Conservation (phyloP, 1,284 basidiomycete genomes). For the Rhodotorula glutinis region DNA sequence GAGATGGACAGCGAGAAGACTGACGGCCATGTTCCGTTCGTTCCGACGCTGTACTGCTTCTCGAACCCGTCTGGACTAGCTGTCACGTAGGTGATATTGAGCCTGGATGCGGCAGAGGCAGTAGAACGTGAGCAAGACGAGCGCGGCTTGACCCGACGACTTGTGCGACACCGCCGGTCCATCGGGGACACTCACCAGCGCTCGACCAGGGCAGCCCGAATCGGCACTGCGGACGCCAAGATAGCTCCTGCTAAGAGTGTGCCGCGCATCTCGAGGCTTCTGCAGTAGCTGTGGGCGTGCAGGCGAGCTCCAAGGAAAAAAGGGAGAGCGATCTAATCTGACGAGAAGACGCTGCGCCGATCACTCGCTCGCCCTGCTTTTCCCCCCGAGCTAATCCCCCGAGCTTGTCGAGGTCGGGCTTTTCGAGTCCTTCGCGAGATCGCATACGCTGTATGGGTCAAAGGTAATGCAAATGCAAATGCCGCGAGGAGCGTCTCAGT, state of each 20-base stretch:
- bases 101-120: conserved; percentile 18
- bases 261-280: neutral
- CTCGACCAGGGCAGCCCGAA: conserved; percentile 16
- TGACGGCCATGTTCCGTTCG: conserved; percentile 89
- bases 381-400: neutral
- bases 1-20: conserved; percentile 46
- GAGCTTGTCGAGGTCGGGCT: neutral
- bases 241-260: neutral
- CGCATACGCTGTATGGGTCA: too few species aligned
- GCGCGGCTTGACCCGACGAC: neutral
- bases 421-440: too few species aligned
- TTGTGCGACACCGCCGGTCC: neutral
- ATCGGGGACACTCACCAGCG: conserved; percentile 5
- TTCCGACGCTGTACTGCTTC: conserved; percentile 69
- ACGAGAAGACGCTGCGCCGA: neutral
- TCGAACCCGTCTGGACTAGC: conserved; percentile 71
- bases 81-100: conserved; percentile 54
- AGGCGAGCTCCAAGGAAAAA: neutral
- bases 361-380: neutral
- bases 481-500: conserved; percentile 19
- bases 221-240: neutral
- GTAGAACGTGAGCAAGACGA: neutral
- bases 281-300: neutral
- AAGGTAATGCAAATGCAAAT: too few species aligned
- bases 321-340: neutral